Conservation (phyloP, 2,329 filamentous ascomycete genomes). For the Dactylonectria macrodidyma region DNA sequence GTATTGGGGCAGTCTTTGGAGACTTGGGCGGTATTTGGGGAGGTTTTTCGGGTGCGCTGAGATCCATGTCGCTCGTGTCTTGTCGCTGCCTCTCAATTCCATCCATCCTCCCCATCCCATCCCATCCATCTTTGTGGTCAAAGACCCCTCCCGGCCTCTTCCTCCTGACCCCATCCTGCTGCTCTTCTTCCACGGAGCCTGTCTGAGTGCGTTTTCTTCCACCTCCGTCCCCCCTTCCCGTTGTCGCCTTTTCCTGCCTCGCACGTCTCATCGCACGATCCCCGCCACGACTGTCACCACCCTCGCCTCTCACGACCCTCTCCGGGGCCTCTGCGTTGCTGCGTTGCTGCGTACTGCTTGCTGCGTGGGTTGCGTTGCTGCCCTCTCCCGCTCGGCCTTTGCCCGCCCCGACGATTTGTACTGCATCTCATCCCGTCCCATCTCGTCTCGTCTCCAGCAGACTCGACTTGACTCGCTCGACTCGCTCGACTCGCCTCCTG, state of each 20-base stretch:
- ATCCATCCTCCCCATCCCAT: constrained; percentile 18
- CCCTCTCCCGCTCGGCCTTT: constrained; percentile 8
- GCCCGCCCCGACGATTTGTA: constrained; percentile 16
- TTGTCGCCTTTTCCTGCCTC: constrained; percentile 1
- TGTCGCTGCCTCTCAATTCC: constrained; percentile 21
- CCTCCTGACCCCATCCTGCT: constrained; percentile 22
- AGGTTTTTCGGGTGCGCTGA: constrained; percentile 17
- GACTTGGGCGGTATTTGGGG: constrained; percentile 1
- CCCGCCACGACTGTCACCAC: constrained; percentile 24
- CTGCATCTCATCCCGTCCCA: constrained; percentile 15
- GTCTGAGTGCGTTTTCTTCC: constrained; percentile 27
- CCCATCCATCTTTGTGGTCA: constrained; percentile 28
- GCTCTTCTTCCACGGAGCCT: constrained; percentile 27
- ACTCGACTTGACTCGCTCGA: constrained; percentile 22
- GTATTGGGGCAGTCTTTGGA: constrained; percentile 9
- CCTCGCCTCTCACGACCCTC: constrained; percentile 25
- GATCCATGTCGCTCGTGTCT: constrained; percentile 28
- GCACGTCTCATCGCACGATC: constrained; percentile 14
- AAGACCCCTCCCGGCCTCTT: constrained; percentile 29
- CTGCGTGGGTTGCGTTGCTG: neutral
- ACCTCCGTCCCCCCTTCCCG: constrained; percentile 21
- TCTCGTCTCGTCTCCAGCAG: constrained; percentile 21
- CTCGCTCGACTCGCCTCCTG: constrained; percentile 16
- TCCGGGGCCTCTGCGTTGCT: constrained; percentile 23
- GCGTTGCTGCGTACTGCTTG: neutral